phyloP scores from a whole-genome alignment of 441 rosid genomes.

The Adansonia madagascariensis region DNA sequence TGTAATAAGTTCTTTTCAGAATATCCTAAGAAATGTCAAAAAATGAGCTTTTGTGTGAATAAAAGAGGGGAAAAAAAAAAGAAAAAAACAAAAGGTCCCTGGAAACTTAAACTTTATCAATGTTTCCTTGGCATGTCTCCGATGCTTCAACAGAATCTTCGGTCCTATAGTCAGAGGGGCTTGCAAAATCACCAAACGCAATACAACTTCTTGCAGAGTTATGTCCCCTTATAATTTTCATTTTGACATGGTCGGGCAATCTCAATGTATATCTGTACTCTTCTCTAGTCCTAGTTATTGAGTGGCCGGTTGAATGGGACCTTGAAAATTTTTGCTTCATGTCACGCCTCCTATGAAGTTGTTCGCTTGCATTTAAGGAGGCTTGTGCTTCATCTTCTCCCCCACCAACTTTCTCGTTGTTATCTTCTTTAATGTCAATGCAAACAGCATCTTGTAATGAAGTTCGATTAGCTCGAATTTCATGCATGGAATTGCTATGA shows the following conservation, averaged over 20 bases:
- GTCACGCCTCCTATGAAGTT: conserved; percentile 12
- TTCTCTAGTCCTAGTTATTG: conserved; percentile 41
- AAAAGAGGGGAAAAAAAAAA: neutral
- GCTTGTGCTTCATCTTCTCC: conserved; percentile 28
- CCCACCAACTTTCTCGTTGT: conserved; percentile 23
- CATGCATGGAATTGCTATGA: conserved; percentile 27
- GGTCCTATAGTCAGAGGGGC: conserved; percentile 29
- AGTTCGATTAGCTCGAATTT: conserved; percentile 22
- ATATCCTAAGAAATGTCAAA: neutral
- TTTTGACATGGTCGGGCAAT: conserved; percentile 58
- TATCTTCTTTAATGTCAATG: conserved; percentile 52
- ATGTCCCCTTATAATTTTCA: conserved; percentile 51
- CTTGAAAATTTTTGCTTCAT: conserved; percentile 48
- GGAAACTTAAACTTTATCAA: conserved; percentile 27
- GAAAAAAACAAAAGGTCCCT: neutral
- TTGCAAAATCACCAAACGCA: conserved; percentile 60
- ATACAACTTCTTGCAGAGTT: conserved; percentile 62
- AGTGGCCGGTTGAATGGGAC: conserved; percentile 86
- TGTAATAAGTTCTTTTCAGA: neutral
- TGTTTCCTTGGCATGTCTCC: conserved; percentile 28
- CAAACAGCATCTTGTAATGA: conserved; percentile 36
- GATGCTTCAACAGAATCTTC: conserved; percentile 43
- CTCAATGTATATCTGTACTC: conserved; percentile 57
- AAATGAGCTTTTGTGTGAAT: neutral
- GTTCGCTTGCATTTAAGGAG: conserved; percentile 2